Conservation (phyloP, 163 green algal genomes). For the Scenedesmus sp. region DNA sequence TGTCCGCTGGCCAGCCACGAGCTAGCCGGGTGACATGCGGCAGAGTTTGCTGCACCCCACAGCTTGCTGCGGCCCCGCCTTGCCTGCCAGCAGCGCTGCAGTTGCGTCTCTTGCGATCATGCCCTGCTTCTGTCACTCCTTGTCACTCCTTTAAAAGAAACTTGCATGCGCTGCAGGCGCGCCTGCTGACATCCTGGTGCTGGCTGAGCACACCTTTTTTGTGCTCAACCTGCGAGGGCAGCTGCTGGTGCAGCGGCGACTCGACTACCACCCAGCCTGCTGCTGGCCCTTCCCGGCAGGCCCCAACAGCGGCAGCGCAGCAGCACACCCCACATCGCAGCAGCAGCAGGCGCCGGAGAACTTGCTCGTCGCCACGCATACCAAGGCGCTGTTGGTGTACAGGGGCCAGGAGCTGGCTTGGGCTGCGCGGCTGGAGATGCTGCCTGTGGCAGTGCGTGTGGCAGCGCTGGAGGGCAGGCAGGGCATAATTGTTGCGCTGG, state of each 20-base stretch:
- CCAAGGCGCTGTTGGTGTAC: conserved; percentile 74
- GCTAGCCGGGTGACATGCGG: background rate
- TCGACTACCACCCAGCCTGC: conserved; percentile 78
- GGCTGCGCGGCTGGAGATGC: conserved; percentile 66
- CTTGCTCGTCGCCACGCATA: conserved; percentile 75
- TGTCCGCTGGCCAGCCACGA: too few relatives aligned
- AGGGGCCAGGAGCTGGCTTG: conserved; percentile 63
- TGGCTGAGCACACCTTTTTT: conserved; percentile 77
- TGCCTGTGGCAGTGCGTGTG: conserved; percentile 69
- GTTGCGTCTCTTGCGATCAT: background rate
- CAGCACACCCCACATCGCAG: background rate
- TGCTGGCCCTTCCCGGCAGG: conserved; percentile 48
- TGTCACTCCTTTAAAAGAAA: background rate
- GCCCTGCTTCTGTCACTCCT: background rate
- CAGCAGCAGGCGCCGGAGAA: conserved; percentile 60
- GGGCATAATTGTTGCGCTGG: conserved; percentile 69
- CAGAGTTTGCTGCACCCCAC: background rate
- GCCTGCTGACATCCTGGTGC: conserved; percentile 72
- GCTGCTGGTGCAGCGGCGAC: conserved; percentile 69
- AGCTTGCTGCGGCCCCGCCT: too few relatives aligned
- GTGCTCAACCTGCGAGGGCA: conserved; percentile 60
- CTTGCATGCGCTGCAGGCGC: background rate
- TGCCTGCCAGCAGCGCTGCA: too few relatives aligned
- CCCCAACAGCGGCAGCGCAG: conserved; percentile 5
- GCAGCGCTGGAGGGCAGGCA: conserved; percentile 56